phyloP scores from a whole-genome alignment of 805 yeast genomes.

The Zygoascus flipseniorum region DNA sequence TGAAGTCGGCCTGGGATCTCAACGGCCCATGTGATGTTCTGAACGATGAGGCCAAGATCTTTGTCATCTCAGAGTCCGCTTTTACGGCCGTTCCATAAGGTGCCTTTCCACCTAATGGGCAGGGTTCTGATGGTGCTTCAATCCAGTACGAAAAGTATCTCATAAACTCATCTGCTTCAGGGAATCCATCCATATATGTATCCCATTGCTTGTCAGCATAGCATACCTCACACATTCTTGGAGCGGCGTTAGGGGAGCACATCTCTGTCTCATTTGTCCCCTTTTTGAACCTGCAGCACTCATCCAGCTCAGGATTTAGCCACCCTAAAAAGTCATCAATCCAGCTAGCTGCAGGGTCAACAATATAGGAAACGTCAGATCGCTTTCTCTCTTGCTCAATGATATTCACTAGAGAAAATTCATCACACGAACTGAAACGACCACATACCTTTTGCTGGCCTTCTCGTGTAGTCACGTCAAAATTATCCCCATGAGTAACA shows the following conservation, averaged over 20 bases:
- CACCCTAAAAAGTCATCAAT: conserved; percentile 82
- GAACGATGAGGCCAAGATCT: conserved; percentile 55
- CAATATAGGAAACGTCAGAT: conserved; percentile 51
- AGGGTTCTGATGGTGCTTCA: conserved; percentile 71
- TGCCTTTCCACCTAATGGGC: conserved; percentile 94
- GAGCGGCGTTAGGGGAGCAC: conserved; percentile 59
- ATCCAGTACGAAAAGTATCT: conserved; percentile 75
- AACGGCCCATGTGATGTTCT: conserved; percentile 74
- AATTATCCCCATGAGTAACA: conserved; percentile 45
- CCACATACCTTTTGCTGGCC: conserved; percentile 79
- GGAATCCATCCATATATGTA: conserved; percentile 73
- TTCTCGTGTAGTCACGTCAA: conserved; percentile 50
- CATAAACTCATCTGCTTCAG: conserved; percentile 66
- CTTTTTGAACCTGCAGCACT: conserved; percentile 72
- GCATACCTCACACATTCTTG: conserved; percentile 68
- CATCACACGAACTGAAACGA: conserved; percentile 74
- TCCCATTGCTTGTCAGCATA: conserved; percentile 57
- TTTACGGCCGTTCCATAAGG: conserved; percentile 64
- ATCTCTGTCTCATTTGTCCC: conserved; percentile 40
- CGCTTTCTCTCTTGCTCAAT: conserved; percentile 78
- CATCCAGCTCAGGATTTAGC: conserved; percentile 78
- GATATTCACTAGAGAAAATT: conserved; percentile 68
- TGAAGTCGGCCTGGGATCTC: conserved; percentile 76
- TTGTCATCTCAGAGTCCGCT: conserved; percentile 31
- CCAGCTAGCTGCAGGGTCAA: conserved; percentile 87